phyloP scores from a whole-genome alignment of 257 asterid genomes.

The Phtheirospermum japonicum region DNA sequence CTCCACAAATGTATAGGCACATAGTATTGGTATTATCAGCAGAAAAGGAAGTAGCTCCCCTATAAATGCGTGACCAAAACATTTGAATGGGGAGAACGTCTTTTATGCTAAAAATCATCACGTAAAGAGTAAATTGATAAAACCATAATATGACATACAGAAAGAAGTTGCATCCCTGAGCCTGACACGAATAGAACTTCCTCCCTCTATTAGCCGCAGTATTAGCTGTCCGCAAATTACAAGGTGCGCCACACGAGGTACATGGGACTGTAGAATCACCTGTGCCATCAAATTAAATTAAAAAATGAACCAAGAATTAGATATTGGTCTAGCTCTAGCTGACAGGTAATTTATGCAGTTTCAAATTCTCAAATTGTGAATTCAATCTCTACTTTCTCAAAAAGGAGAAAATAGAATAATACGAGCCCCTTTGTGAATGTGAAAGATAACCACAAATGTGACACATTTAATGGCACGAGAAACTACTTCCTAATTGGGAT shows the following conservation, averaged over 20 bases:
- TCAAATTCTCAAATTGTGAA: background rate
- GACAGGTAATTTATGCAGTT: slow-evolving; percentile 19
- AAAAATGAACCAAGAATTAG: slow-evolving; percentile 14
- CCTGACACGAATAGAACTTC: slow-evolving; percentile 84
- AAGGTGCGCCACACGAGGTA: slow-evolving; percentile 69
- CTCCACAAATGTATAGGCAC: background rate
- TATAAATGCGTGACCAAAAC: slow-evolving; percentile 4
- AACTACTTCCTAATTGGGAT: background rate
- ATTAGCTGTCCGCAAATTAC: slow-evolving; percentile 79
- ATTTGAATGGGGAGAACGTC: slow-evolving; percentile 8
- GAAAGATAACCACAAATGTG: slow-evolving; percentile 1
- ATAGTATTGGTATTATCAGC: background rate
- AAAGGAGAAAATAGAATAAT: background rate
- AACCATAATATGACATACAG: slow-evolving; percentile 54
- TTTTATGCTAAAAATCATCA: slow-evolving; percentile 18
- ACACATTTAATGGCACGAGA: background rate
- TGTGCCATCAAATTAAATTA: slow-evolving; percentile 33
- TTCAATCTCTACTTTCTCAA: slow-evolving; percentile 9
- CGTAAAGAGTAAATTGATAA: slow-evolving; percentile 13
- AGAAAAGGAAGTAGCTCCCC: slow-evolving; percentile 1
- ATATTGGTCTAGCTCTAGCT: slow-evolving; percentile 10
- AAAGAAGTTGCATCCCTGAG: slow-evolving; percentile 80
- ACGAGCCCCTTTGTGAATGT: background rate
- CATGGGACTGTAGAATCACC: slow-evolving; percentile 78
- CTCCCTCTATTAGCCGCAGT: slow-evolving; percentile 88